Evolutionary conservation across 2,329 filamentous ascomycete species (phyloP), one percentile per base, ranked within the genome.

Genomic region (Talaromyces verruculosus): DNA sequence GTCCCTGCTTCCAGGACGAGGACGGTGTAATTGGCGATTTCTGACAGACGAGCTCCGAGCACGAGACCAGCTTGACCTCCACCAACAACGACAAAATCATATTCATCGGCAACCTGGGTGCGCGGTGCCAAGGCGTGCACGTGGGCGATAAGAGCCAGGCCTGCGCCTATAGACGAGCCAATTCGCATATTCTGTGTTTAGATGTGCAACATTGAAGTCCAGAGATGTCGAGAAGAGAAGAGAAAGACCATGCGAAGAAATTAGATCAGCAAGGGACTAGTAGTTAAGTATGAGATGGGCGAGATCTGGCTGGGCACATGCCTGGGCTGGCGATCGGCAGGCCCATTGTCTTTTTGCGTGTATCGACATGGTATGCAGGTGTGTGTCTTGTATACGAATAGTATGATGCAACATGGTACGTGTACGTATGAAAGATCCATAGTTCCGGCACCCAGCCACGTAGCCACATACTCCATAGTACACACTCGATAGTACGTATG

Each of bases 31-130:
- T 76, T 76, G 0, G 67, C 67, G 61, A 82, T 73, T 64, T 84
- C 80, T 1, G 82, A 80, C 3, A 87, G 67, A 30, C 73, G 71
- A 41, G 64, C 69, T 35, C 72, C 73, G 11, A 87, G 74, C 1
- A 79, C 79, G n/a, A 87, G 76, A 17, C 85, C 85, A 15, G 84
- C 83, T 6, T 83, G 85, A 6, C 84, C 85, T 41, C 85, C 85
- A 37, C 85, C 85, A 25, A 86, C 73, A 65, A 87, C 71, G 45
- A 86, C 68, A 66, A 75, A 74, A 60, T 75, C 73, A 37, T 74
- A 75, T 3, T 72, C 68, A 49, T 75, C 71, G 1, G 65, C 64
- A 53, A 76, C 72, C 66, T 73, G 53, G 45, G 73, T 70, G 66
- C 72, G 66, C 64, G 73, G 70, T 5, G 70, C 67, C 37, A 74